Percentiles rank a stretch among this genome's conserved stretches.
Conservation (phyloP, 2,329 filamentous ascomycete genomes). For the Fusarium pilosicola region DNA sequence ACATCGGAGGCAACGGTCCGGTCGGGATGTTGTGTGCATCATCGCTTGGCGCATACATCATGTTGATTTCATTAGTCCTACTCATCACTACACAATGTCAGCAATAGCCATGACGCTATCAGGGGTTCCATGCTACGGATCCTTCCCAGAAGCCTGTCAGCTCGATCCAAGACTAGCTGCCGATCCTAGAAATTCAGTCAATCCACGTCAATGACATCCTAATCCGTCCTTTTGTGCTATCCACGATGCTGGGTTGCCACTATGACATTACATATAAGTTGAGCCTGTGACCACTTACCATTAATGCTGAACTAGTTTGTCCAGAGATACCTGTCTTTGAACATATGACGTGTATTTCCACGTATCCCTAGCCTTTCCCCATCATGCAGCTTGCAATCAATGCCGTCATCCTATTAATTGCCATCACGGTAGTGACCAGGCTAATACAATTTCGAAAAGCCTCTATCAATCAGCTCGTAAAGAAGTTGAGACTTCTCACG, state of each 20-base stretch:
- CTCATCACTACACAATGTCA: neutral
- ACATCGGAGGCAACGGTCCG: neutral
- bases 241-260: neutral
- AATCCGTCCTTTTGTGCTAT: too few relatives aligned
- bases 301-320: too few relatives aligned
- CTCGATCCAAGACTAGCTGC: neutral
- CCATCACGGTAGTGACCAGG: rapidly evolving
- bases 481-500: neutral
- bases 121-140: neutral
- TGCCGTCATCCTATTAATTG: neutral
- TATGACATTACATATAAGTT: neutral
- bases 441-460: neutral
- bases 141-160: neutral
- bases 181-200: neutral
- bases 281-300: rapidly evolving
- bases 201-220: neutral
- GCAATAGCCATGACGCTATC: neutral
- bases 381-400: neutral
- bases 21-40: neutral
- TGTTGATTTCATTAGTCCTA: neutral
- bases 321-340: neutral
- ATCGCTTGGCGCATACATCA: neutral
- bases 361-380: rapidly evolving
- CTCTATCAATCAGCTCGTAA: neutral
- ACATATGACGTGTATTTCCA: too few relatives aligned